Percentiles rank a stretch among this genome's conserved stretches.
Evolutionary conservation across 2,329 filamentous ascomycete species (phyloP).

Genomic region (Aspergillus chevalieri): DNA sequence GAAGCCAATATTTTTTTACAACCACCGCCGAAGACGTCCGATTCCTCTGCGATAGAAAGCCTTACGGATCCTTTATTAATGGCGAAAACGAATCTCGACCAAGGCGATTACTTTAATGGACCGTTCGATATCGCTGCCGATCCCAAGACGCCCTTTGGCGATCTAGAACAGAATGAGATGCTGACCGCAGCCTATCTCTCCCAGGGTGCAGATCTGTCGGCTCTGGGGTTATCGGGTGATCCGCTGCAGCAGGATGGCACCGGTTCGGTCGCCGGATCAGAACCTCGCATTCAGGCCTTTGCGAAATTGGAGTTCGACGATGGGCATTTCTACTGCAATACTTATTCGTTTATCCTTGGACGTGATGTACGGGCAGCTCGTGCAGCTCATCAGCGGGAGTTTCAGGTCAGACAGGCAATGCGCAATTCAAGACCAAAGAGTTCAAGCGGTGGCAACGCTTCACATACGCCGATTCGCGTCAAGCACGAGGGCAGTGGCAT

Average conservation of each 20-base stretch:
- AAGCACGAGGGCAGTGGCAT: constrained; percentile 41
- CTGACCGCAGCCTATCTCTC: constrained; percentile 34
- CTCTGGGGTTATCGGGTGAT: constrained; percentile 25
- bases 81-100: constrained; percentile 24
- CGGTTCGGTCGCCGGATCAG: constrained; percentile 34
- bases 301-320: constrained; percentile 60
- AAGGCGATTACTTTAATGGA: constrained; percentile 27
- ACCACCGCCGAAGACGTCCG: constrained; percentile 9
- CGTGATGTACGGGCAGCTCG: constrained; percentile 52
- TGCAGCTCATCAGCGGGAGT: constrained; percentile 41
- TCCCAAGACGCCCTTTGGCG: constrained; percentile 31
- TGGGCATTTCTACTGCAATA: constrained; percentile 61
- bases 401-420: constrained; percentile 36
- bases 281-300: constrained; percentile 51
- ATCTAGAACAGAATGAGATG: constrained; percentile 35
- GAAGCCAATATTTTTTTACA: background rate
- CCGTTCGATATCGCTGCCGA: constrained; percentile 28
- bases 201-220: constrained; percentile 30
- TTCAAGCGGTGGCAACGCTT: constrained; percentile 39
- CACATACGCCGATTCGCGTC: constrained; percentile 40
- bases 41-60: constrained; percentile 18
- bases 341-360: constrained; percentile 57
- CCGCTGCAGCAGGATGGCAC: constrained; percentile 23
- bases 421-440: constrained; percentile 40
- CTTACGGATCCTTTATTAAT: constrained; percentile 31